Conservation (phyloP, 2,329 filamentous ascomycete genomes). For the Colletotrichum sp. region DNA sequence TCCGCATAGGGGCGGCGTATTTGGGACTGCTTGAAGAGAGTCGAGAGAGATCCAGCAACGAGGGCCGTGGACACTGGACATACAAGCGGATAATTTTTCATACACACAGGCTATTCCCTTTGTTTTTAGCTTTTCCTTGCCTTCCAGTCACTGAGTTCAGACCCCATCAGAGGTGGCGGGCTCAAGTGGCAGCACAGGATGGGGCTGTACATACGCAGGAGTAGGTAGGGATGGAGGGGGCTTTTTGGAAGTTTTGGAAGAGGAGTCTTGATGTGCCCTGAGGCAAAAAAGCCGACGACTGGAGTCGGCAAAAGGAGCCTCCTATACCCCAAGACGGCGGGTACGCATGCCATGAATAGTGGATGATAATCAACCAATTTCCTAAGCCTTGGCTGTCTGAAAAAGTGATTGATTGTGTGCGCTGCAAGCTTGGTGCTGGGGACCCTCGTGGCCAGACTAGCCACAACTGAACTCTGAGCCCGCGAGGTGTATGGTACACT, state of each 20-base stretch:
- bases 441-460: neutral
- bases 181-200: neutral
- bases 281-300: slow-evolving; percentile 12
- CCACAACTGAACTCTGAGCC: neutral
- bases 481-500: neutral
- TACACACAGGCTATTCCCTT: slow-evolving; percentile 15
- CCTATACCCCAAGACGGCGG: neutral
- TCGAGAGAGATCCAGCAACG: slow-evolving; percentile 1
- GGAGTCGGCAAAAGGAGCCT: slow-evolving; percentile 8
- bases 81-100: slow-evolving; percentile 20
- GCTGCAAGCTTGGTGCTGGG: neutral
- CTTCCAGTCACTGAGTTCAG: neutral
- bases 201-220: neutral
- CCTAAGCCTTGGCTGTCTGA: neutral
- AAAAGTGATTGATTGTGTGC: neutral
- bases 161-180: neutral
- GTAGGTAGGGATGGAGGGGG: neutral
- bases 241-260: neutral
- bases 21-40: slow-evolving; percentile 15
- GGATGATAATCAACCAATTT: slow-evolving; percentile 19
- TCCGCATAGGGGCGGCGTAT: slow-evolving; percentile 22
- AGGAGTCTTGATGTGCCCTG: slow-evolving; percentile 9
- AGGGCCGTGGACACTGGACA: slow-evolving; percentile 7
- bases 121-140: neutral
- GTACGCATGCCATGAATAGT: neutral